Evolutionary conservation across 805 yeast species (phyloP).

Genomic region (Clavispora phyllophila): DNA sequence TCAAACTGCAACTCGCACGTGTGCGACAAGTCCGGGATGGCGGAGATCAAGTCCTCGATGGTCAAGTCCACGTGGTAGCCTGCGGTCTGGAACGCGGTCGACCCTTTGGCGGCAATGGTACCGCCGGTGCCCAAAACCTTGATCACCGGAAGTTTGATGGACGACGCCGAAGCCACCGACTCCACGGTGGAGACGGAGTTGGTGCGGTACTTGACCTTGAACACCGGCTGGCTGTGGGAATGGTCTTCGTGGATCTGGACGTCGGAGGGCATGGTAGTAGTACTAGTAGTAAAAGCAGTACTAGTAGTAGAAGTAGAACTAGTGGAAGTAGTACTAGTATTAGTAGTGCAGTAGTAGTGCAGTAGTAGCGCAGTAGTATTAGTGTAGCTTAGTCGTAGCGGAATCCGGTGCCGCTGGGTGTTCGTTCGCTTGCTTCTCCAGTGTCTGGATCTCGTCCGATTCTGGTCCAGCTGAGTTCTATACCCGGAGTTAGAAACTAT

Average conservation of each 20-base stretch:
- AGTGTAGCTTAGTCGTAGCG: too few species aligned
- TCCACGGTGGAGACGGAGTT: constrained; percentile 23
- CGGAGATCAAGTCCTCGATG: constrained; percentile 27
- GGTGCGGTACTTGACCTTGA: constrained; percentile 31
- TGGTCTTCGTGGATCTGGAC: constrained; percentile 21
- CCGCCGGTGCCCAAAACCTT: constrained; percentile 58
- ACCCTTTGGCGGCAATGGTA: constrained; percentile 53
- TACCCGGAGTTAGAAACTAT: too few species aligned
- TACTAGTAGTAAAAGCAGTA: too few species aligned
- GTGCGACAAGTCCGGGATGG: constrained; percentile 52
- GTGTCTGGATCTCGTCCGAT: too few species aligned
- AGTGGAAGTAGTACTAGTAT: too few species aligned
- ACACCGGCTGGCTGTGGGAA: constrained; percentile 25
- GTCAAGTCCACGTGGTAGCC: constrained; percentile 51
- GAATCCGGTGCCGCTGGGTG: too few species aligned
- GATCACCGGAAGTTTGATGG: constrained; percentile 25
- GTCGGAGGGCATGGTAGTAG: background rate
- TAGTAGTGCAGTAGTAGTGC: too few species aligned
- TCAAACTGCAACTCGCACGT: constrained; percentile 57
- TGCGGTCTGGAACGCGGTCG: constrained; percentile 44
- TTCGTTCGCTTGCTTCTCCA: too few species aligned
- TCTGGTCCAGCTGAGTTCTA: too few species aligned
- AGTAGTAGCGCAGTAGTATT: too few species aligned
- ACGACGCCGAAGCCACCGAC: constrained; percentile 14
- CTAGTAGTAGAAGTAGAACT: too few species aligned